Conservation (phyloP, 352 stramenopile species). For the Globisporangium spinosum region DNA sequence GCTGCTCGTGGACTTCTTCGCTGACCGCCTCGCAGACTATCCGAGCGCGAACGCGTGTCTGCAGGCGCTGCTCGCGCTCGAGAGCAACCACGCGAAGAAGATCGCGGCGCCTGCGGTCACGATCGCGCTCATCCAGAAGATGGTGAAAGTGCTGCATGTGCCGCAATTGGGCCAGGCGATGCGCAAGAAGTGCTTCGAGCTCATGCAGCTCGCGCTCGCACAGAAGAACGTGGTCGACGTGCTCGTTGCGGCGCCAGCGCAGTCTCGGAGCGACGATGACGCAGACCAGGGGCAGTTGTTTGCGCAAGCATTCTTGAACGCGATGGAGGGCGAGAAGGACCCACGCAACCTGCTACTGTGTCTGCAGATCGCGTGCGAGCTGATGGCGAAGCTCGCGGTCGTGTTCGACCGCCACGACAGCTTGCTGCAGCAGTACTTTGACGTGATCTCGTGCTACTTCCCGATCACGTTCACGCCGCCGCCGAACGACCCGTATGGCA, state of each 20-base stretch:
- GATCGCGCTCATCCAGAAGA: constrained; percentile 59
- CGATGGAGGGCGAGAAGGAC: constrained; percentile 90
- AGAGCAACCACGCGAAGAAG: constrained; percentile 62
- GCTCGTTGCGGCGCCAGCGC: constrained; percentile 32
- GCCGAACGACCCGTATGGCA: constrained; percentile 89
- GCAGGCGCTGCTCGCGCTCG: constrained; percentile 68
- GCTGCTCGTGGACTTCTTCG: constrained; percentile 82
- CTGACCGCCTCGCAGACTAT: constrained; percentile 79
- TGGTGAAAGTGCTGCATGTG: constrained; percentile 65
- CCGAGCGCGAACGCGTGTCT: constrained; percentile 78
- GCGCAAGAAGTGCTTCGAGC: constrained; percentile 82
- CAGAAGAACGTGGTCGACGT: constrained; percentile 52
- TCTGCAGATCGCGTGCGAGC: constrained; percentile 60
- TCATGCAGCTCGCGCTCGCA: constrained; percentile 70
- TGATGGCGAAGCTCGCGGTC: constrained; percentile 51
- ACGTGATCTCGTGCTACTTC: constrained; percentile 90
- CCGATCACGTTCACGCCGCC: constrained; percentile 90
- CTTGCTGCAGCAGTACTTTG: constrained; percentile 83
- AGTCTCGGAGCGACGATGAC: constrained; percentile 18
- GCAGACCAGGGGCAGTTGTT: constrained; percentile 51
- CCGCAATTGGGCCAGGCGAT: constrained; percentile 81
- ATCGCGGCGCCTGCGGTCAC: constrained; percentile 45
- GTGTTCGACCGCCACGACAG: constrained; percentile 68
- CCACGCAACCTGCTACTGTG: constrained; percentile 82
- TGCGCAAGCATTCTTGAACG: constrained; percentile 68